Conservation (phyloP, 352 stramenopile species). For the Elongisporangium prolatum region DNA sequence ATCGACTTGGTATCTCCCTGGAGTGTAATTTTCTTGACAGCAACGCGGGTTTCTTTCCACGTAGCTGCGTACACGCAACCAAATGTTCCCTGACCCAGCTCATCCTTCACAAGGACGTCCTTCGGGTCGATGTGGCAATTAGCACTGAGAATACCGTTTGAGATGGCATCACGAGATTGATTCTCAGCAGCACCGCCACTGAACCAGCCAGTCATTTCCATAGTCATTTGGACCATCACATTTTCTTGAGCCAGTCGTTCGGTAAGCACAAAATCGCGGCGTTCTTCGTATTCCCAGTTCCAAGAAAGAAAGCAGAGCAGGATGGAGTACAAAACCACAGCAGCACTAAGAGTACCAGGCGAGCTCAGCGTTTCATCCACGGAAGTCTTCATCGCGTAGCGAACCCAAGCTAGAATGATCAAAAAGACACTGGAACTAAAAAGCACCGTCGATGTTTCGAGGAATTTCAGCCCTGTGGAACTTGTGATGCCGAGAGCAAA, state of each 20-base stretch:
- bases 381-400: conserved; percentile 24
- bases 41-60: conserved; percentile 80
- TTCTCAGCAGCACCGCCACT: conserved; percentile 60
- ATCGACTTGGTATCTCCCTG: conserved; percentile 78
- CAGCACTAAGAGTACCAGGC: conserved; percentile 63
- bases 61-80: conserved; percentile 68
- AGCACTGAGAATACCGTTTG: conserved; percentile 58
- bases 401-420: conserved; percentile 69
- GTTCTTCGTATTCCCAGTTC: conserved; percentile 88
- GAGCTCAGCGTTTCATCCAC: conserved; percentile 42
- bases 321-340: conserved; percentile 75
- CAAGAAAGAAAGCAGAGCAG: conserved; percentile 74
- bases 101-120: conserved; percentile 73
- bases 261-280: conserved; percentile 78
- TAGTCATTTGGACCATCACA: conserved; percentile 85
- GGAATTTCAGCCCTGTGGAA: conserved; percentile 70
- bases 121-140: conserved; percentile 85
- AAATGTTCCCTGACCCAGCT: conserved; percentile 74
- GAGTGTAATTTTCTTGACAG: conserved; percentile 83
- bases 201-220: conserved; percentile 88
- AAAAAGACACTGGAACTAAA: conserved; percentile 64
- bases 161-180: conserved; percentile 31
- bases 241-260: conserved; percentile 82
- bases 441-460: conserved; percentile 59
- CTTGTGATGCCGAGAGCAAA: conserved; percentile 81